Evolutionary conservation across 345 rosid genomes (phyloP), one percentile per base, ranked within the genome.

Genomic region (Capsella bursapastoris): DNA sequence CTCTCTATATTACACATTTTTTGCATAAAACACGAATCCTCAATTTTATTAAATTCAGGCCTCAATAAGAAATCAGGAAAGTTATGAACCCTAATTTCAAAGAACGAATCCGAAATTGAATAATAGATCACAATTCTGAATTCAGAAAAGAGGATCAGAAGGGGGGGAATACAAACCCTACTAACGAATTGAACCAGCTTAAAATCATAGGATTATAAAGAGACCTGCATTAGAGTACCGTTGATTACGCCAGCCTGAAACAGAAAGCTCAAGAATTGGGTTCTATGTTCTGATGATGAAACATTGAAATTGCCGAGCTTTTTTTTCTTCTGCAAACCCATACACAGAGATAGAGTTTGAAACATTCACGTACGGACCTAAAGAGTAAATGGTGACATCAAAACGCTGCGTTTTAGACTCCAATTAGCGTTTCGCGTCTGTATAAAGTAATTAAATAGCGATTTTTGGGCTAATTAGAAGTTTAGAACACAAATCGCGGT

Each of bases 281-380:
- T 47, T 80, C 14, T 72, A 5, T 55, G 11, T 53, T 73, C 62
- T 37, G 37, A 6, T 22, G 44, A 27, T 22, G 25, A 28, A 71
- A 43, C 16, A 18, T 13, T 2, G 35, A 66, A 78, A 66, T 59
- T 66, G 51, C 22, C 31, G 61, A 70, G 71, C 66, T 49, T 43
- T 57, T 58, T 31, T 49, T 59, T 56, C 56, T 58, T 37, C 51
- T 47, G 22, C 73, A 27, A 52, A 63, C 2, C 14, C 5, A 7
- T 13, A 53, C 45, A 43, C 57, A 55, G 56, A 63, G 71, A 49
- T 43, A 40, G 63, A 61, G 18, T 35, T 57, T 57, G 63, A 68
- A 44, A 69, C 71, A 18, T 61, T 55, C 58, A 47, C 61, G 75
- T 60, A 29, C 74, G 79, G 68, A 55, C 64, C 51, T 28, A 37